These are phyloP conservation scores for Cordyceps fumosorosea DNA, from an alignment of 2,329 filamentous ascomycete genomes.

Conservation along the genomic window DNA sequence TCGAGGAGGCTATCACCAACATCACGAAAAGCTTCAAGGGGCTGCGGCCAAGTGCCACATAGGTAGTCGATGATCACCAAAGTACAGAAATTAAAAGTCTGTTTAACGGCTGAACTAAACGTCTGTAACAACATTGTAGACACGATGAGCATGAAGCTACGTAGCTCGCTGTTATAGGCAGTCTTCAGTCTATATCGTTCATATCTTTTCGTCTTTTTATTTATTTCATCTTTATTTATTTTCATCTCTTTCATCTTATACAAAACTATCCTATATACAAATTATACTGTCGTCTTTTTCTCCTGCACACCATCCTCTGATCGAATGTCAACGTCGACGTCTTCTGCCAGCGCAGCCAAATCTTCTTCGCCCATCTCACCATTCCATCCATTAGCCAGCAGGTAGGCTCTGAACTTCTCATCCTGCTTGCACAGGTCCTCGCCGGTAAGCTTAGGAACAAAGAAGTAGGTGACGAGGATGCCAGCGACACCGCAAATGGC, in stretches of 20 bases:
- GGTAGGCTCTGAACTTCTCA: conserved; percentile 36
- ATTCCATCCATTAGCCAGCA: conserved; percentile 39
- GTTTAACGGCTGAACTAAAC: not conserved
- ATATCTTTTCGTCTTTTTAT: not conserved
- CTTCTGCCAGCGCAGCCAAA: conserved; percentile 4
- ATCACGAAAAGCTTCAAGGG: conserved; percentile 25
- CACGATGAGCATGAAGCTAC: not conserved
- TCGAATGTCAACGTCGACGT: conserved; percentile 1
- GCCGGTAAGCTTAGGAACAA: conserved; percentile 38
- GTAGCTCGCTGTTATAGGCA: not conserved
- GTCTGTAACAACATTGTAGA: not conserved
- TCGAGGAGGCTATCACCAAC: conserved; percentile 56
- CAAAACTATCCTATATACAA: not conserved
- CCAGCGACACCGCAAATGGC: conserved; percentile 43
- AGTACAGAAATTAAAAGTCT: not conserved
- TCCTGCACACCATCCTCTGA: not conserved
- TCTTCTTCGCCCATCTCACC: conserved; percentile 34
- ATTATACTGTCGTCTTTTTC: not conserved
- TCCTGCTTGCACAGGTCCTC: conserved; percentile 38
- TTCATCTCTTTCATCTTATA: too few species aligned
- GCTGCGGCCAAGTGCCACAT: conserved; percentile 1
- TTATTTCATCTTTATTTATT: too few species aligned
- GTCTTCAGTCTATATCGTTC: too few species aligned
- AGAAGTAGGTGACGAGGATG: conserved; percentile 40
- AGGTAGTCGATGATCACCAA: not conserved